phyloP scores from a whole-genome alignment of 257 asterid genomes.

The Penstemon barbatus region DNA sequence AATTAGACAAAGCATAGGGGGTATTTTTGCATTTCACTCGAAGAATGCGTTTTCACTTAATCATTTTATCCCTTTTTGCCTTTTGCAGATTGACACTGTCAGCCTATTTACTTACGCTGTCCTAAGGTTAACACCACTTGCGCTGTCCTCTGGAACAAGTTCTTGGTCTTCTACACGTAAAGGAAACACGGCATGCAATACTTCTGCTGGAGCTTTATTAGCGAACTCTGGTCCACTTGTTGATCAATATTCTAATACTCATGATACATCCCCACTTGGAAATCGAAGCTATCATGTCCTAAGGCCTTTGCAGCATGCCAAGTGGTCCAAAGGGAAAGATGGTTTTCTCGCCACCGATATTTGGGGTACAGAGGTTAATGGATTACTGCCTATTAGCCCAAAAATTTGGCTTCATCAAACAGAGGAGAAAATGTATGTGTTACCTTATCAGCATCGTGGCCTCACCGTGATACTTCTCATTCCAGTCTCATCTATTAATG shows the following conservation, averaged over 20 bases:
- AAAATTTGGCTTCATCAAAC: constrained; percentile 73
- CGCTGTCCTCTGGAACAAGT: constrained; percentile 71
- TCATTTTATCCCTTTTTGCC: constrained; percentile 14
- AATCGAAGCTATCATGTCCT: constrained; percentile 59
- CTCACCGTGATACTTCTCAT: constrained; percentile 73
- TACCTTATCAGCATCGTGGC: constrained; percentile 81
- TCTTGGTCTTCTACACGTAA: constrained; percentile 71
- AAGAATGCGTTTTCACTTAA: neutral
- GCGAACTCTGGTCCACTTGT: constrained; percentile 42
- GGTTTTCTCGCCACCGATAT: constrained; percentile 83
- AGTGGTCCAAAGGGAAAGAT: constrained; percentile 90
- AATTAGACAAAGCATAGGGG: too few relatives aligned
- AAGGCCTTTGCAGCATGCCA: constrained; percentile 84
- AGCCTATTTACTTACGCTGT: constrained; percentile 82
- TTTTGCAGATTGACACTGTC: constrained; percentile 70
- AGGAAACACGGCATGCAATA: constrained; percentile 51
- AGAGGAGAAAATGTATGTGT: constrained; percentile 78
- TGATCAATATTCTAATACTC: constrained; percentile 54
- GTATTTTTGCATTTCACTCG: too few relatives aligned
- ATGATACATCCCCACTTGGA: constrained; percentile 54
- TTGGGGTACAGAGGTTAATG: constrained; percentile 79
- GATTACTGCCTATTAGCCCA: constrained; percentile 54
- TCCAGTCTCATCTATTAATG: constrained; percentile 75
- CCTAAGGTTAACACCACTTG: constrained; percentile 84
- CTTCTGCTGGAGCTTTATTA: constrained; percentile 50